Evolutionary conservation across 148 eudicot species (phyloP).

Genomic region (Vaccinium macrocarpon): DNA sequence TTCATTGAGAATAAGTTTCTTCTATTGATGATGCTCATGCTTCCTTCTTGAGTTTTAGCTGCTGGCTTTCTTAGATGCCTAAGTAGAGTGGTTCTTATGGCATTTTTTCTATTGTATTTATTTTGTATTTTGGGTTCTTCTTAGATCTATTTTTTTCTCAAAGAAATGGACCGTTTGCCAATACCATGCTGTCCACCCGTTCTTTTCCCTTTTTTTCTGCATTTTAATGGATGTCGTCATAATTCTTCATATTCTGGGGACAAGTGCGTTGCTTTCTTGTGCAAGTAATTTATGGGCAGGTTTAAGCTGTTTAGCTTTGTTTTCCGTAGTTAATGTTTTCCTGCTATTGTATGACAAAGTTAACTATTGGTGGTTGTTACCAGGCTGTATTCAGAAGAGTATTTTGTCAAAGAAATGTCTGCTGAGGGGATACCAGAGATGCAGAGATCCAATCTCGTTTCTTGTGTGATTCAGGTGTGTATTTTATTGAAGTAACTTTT

Average conservation of each 20-base stretch:
- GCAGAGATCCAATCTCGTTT: slow-evolving; percentile 90
- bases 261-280: neutral
- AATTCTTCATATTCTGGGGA: neutral
- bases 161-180: neutral
- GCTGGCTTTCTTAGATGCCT: neutral
- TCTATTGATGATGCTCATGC: neutral
- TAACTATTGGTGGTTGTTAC: neutral
- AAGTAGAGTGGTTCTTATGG: neutral
- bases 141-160: neutral
- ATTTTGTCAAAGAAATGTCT: slow-evolving; percentile 73
- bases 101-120: neutral
- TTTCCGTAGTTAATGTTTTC: neutral
- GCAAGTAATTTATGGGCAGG: neutral
- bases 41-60: neutral
- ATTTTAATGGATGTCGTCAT: neutral
- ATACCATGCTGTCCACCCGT: neutral
- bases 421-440: slow-evolving; percentile 93
- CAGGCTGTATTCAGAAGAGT: slow-evolving; percentile 94
- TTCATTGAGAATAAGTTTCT: neutral
- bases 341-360: neutral
- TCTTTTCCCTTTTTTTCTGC: neutral
- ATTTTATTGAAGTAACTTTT: neutral
- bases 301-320: neutral
- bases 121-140: neutral
- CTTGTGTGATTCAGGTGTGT: slow-evolving; percentile 83